Percentiles rank a stretch among this genome's conserved stretches.
Conservation (phyloP, 2,329 filamentous ascomycete genomes). For the Alternaria dauci region DNA sequence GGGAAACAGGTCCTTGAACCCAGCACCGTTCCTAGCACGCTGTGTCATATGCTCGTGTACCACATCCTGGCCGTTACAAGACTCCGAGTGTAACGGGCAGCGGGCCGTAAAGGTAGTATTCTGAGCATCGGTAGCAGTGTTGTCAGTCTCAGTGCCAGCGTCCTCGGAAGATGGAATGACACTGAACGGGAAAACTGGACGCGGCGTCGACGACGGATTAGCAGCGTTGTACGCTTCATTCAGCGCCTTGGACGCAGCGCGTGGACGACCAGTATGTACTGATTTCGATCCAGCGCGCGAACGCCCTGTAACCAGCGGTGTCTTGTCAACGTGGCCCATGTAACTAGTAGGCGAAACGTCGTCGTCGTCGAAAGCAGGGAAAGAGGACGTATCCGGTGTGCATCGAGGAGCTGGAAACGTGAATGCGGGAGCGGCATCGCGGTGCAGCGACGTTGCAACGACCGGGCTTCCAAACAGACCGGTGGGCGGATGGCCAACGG, state of each 20-base stretch:
- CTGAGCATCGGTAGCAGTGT: not conserved
- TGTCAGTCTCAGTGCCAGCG: not conserved
- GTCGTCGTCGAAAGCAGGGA: not conserved
- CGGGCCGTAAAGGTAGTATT: not conserved
- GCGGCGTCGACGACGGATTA: conserved; percentile 3
- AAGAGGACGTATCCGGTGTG: not conserved
- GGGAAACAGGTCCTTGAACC: conserved; percentile 32
- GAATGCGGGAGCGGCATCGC: not conserved
- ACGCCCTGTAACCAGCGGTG: not conserved
- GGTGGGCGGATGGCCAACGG: not conserved
- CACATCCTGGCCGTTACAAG: conserved; percentile 29
- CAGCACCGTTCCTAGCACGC: not conserved
- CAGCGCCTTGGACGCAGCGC: conserved; percentile 24
- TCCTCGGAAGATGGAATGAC: not conserved
- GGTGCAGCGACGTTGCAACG: not conserved
- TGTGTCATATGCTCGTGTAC: conserved; percentile 23
- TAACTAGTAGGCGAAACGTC: not conserved
- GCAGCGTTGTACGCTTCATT: conserved; percentile 31
- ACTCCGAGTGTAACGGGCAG: conserved; percentile 31
- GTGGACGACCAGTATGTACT: conserved; percentile 19
- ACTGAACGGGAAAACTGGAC: not conserved
- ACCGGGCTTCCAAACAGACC: not conserved
- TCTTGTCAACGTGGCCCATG: not conserved
- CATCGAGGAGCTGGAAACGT: not conserved
- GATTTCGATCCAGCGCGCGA: conserved; percentile 14